A percentile compares a stretch with the other conserved stretches of the same genome.
These are phyloP conservation scores for Dioscorea cayenensis DNA, from an alignment of 116 monocot species.

Conservation along the genomic window DNA sequence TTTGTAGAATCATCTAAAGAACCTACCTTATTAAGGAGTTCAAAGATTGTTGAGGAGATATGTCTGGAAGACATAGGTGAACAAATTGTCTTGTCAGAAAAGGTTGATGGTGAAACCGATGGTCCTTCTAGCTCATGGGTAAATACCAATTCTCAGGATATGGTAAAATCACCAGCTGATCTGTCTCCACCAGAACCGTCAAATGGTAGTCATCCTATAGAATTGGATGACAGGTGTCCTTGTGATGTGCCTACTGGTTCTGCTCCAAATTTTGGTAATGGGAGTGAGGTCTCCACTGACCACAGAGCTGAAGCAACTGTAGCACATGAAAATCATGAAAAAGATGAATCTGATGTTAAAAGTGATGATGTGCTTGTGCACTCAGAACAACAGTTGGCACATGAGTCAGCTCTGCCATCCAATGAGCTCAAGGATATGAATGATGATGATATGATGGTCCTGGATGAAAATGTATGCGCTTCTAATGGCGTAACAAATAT, in stretches of 20 bases:
- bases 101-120: constrained; percentile 18
- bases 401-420: constrained; percentile 4
- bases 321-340: not conserved
- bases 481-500: not conserved
- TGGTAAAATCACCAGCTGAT: constrained; percentile 1
- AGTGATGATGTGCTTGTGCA: constrained; percentile 8
- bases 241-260: not conserved
- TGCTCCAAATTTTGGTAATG: not conserved
- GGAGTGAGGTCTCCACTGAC: not conserved
- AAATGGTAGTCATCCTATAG: not conserved
- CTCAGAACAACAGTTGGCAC: constrained; percentile 7
- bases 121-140: constrained; percentile 7
- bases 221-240: not conserved
- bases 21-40: too few species aligned
- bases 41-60: too few species aligned
- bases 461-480: not conserved
- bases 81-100: constrained; percentile 4
- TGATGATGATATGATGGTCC: constrained; percentile 5
- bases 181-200: not conserved
- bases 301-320: not conserved
- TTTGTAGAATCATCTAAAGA: too few species aligned
- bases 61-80: constrained; percentile 1
- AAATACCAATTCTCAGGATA: constrained; percentile 14
- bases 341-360: not conserved
- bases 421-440: constrained; percentile 10